phyloP scores from a whole-genome alignment of 2,329 filamentous ascomycete species.

The Leptosphaerulina australis region DNA sequence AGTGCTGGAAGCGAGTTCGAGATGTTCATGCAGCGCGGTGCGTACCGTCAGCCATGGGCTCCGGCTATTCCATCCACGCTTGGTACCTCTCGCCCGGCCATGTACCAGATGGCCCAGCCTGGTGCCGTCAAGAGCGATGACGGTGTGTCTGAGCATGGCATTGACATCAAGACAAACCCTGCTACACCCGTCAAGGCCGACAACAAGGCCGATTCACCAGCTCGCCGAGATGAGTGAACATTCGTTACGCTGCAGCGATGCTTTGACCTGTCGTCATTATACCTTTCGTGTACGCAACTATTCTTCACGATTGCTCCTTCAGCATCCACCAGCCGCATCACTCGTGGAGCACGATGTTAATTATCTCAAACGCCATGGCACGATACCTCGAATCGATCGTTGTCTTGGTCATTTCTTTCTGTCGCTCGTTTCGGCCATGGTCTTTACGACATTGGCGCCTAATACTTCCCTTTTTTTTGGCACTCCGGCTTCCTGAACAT shows the following conservation, averaged over 20 bases:
- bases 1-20: constrained; percentile 47
- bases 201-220: constrained; percentile 33
- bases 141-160: constrained; percentile 36
- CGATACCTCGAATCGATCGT: constrained; percentile 1
- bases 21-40: constrained; percentile 44
- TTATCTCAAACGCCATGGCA: constrained; percentile 22
- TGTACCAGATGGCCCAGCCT: constrained; percentile 36
- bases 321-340: constrained; percentile 33
- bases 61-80: constrained; percentile 45
- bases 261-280: constrained; percentile 18
- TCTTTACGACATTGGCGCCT: constrained; percentile 23
- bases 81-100: constrained; percentile 37
- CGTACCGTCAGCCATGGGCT: constrained; percentile 43
- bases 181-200: constrained; percentile 44
- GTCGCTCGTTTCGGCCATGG: constrained; percentile 13
- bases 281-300: constrained; percentile 34
- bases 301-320: constrained; percentile 41
- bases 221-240: constrained; percentile 37
- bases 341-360: constrained; percentile 19
- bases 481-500: constrained; percentile 24
- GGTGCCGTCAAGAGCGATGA: constrained; percentile 39
- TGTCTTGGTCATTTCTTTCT: constrained; percentile 25
- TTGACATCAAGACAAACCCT: constrained; percentile 43
- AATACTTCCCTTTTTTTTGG: constrained; percentile 31
- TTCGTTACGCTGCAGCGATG: background rate